These are phyloP conservation scores for Rachicladosporium sp. DNA, from an alignment of 2,329 filamentous ascomycete genomes.

Conservation along the genomic window DNA sequence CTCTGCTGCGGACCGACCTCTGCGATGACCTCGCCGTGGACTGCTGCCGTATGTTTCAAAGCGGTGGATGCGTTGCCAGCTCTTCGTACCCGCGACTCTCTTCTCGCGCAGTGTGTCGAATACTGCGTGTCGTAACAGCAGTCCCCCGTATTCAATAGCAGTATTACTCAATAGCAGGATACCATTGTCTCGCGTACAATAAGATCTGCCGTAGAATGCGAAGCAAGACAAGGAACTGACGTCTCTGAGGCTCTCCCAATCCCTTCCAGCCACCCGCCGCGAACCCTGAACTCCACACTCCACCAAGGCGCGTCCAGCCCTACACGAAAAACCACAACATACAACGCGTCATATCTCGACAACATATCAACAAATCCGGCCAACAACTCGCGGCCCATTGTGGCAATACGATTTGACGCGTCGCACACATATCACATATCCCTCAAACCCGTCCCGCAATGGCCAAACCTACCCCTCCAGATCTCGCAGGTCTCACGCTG, in stretches of 20 bases:
- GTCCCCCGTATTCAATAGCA: no score
- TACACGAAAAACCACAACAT: constrained; percentile 9
- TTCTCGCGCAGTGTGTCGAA: no score
- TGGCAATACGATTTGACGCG: constrained; percentile 9
- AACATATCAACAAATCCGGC: constrained; percentile 10
- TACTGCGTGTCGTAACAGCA: no score
- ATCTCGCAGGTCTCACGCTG: constrained; percentile 29
- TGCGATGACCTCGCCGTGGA: no score
- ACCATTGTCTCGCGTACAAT: no score
- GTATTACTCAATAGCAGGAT: no score
- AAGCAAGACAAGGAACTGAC: not conserved
- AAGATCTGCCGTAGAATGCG: not conserved
- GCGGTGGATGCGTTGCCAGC: no score
- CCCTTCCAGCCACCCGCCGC: constrained; percentile 1
- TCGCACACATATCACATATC: constrained; percentile 1
- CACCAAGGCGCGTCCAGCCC: constrained; percentile 4
- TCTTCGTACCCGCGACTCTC: no score
- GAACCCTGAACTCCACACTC: not conserved
- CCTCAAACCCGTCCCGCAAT: constrained; percentile 10
- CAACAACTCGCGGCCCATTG: constrained; percentile 9
- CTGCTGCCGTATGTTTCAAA: no score
- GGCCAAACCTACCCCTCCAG: constrained; percentile 16
- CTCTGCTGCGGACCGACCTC: no score
- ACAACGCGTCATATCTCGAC: constrained; percentile 5
- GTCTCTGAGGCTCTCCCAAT: not conserved